Evolutionary conservation across 202 grass and related monocot genomes (phyloP), one percentile per base, ranked within the genome.

Genomic region (Digitaria exilis): DNA sequence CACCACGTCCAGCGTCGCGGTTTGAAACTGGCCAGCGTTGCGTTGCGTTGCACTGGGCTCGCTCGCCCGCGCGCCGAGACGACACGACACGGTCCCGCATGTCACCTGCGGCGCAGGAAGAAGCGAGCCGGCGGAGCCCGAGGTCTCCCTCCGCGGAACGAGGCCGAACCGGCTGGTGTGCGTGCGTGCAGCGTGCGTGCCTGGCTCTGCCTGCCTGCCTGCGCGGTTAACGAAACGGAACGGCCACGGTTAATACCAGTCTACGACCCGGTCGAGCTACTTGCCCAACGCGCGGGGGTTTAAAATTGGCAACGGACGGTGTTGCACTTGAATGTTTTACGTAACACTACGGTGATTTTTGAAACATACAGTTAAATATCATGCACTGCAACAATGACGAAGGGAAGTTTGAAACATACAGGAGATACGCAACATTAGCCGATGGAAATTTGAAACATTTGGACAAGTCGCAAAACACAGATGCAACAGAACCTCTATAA

Each of bases 11-110:
- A 7, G 28, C 63, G 48, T 50, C 42, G 76, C 79, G 83, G 44
- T 90, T 90, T 75, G 75, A 87, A 90, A 87, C 84, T 18, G 66
- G 69, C 41, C 18, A 2, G 49, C 50, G 17, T 78, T 37, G 76
- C n/a, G n/a, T n/a, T n/a, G n/a, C n/a, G 62, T 84, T 10, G 56
- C 55, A 25, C 9, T 46, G 22, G 3, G 3, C 21, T 8, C 51
- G 44, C 6, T 4, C 50, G 24, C 59, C 6, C 69, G 79, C 74
- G 70, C 34, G 26, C 60, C 82, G 80, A 91, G 86, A 89, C 59
- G 81, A 75, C 83, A 89, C 59, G 81, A 75, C 83, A 91, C 89
- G 83, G 86, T 0, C 81, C 75, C 68, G 74, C 69, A 12, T 75
- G 81, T 28, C 81, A 74, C 75, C 37, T 51, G 69, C 60, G 59